Evolutionary conservation across 1,284 basidiomycete species (phyloP).

Genomic region (Trametes pubescens): DNA sequence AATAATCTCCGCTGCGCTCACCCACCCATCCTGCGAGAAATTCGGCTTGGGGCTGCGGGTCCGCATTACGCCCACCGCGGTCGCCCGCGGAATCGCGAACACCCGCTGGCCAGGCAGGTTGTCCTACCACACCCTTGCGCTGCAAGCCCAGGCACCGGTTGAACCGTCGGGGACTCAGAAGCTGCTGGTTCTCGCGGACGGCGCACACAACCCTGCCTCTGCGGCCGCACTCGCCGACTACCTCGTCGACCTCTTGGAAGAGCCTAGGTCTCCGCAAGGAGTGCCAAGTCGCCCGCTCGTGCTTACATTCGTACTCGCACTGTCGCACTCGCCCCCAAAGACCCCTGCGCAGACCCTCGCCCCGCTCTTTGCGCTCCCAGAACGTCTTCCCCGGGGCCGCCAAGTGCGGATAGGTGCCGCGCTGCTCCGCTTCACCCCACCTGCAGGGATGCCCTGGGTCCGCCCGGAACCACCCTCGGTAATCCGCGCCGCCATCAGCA

Average conservation of each 20-base stretch:
- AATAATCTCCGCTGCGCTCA: conserved; percentile 69
- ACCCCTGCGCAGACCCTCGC: conserved; percentile 73
- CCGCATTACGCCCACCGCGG: conserved; percentile 54
- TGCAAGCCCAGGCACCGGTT: conserved; percentile 28
- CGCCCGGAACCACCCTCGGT: conserved; percentile 61
- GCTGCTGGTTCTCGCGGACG: conserved; percentile 80
- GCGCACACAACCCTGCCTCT: conserved; percentile 95
- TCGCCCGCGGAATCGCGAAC: conserved; percentile 66
- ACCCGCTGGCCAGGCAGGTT: conserved; percentile 88
- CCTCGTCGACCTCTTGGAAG: conserved; percentile 57
- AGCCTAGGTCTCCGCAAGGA: background rate
- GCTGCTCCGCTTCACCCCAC: conserved; percentile 69
- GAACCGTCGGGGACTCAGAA: conserved; percentile 19
- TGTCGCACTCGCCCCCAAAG: conserved; percentile 87
- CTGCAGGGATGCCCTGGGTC: conserved; percentile 95
- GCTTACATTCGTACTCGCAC: conserved; percentile 75
- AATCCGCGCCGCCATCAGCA: conserved; percentile 53
- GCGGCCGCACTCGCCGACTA: conserved; percentile 77
- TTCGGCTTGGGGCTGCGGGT: conserved; percentile 38
- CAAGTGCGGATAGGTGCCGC: conserved; percentile 53
- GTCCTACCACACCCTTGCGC: conserved; percentile 62
- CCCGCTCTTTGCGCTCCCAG: conserved; percentile 57
- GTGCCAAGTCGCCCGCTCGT: conserved; percentile 19
- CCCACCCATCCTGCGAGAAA: conserved; percentile 47
- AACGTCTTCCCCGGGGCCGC: conserved; percentile 13